These are phyloP conservation scores for Vanrija sp. DNA, from an alignment of 1,284 basidiomycete genomes.

Conservation along the genomic window DNA sequence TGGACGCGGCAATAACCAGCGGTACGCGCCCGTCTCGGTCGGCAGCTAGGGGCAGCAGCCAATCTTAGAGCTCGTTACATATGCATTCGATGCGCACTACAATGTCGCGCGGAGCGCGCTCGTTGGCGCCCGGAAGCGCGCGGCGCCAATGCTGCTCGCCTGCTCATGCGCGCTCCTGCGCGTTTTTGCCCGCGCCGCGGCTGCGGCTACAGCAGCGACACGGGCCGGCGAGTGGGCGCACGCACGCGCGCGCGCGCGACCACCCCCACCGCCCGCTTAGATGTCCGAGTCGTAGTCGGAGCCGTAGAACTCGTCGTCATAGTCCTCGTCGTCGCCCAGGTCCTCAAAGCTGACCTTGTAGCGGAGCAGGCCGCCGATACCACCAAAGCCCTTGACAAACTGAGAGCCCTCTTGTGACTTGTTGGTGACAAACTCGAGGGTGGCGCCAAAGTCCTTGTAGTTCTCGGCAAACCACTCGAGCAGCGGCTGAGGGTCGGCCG, in stretches of 20 bases:
- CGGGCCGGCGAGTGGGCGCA: background rate
- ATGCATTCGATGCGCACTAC: background rate
- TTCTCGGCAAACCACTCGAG: constrained; percentile 99
- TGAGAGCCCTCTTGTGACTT: constrained; percentile 94
- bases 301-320: constrained; percentile 52
- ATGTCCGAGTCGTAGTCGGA: constrained; percentile 45
- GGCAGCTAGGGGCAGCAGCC: background rate
- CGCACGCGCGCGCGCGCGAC: background rate
- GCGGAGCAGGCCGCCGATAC: constrained; percentile 85
- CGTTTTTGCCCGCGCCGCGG: background rate
- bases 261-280: background rate
- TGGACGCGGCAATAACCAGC: background rate
- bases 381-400: constrained; percentile 98
- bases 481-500: constrained; percentile 69
- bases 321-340: constrained; percentile 62
- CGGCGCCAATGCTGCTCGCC: no score
- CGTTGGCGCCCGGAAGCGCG: no score
- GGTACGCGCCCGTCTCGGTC: background rate
- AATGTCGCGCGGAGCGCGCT: no score
- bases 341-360: constrained; percentile 94
- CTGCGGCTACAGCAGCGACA: background rate
- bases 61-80: background rate
- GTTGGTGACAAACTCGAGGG: constrained; percentile 67
- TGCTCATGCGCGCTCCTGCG: no score
- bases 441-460: constrained; percentile 95